Evolutionary conservation across 192 early-diverging fungal species (phyloP), one percentile per base, ranked within the genome.

Genomic region (Lobulomyces angularis): DNA sequence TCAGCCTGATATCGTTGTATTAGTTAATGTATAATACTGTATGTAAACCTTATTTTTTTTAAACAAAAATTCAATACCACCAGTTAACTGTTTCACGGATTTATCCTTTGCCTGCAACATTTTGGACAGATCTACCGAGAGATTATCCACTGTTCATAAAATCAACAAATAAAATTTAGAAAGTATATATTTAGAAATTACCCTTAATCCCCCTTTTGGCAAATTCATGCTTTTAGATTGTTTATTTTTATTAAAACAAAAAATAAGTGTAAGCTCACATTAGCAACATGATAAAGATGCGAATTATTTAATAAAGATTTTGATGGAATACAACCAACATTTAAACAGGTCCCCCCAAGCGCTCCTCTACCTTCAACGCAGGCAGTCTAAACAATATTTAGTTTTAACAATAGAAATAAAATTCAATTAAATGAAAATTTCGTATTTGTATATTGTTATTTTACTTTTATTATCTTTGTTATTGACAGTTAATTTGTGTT

Each of bases 21-120:
- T n/a, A n/a, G n/a, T n/a, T n/a, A n/a, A n/a, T n/a, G n/a, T n/a
- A n/a, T n/a, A n/a, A n/a, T n/a, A n/a, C n/a, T n/a, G n/a, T n/a
- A n/a, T n/a, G n/a, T n/a, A n/a, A n/a, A 92, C 92, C 64, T 84
- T 83, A 72, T 97, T 90, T 74, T 94, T 97, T 71, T 93, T 95
- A 68, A 97, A 88, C 57, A 97, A 69, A 39, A 71, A 65, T 63
- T 92, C 94, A 35, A 95, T 81, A 44, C 94, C 94, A 45, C 78
- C 75, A 45, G 91, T 95, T 51, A 97, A 73, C 4, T 77, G 73
- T 34, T 65, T 71, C 41, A 97, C 88, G 3, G 88, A 79, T 58
- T 79, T 89, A 19, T 86, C 64, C 76, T 95, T 92, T 46, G 81
- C 79, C 58, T 89, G 83, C 67, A 95, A 66, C 81, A 97, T 86